These are phyloP conservation scores for Pseudocercospora musae DNA, from an alignment of 2,329 filamentous ascomycete genomes.

Conservation along the genomic window DNA sequence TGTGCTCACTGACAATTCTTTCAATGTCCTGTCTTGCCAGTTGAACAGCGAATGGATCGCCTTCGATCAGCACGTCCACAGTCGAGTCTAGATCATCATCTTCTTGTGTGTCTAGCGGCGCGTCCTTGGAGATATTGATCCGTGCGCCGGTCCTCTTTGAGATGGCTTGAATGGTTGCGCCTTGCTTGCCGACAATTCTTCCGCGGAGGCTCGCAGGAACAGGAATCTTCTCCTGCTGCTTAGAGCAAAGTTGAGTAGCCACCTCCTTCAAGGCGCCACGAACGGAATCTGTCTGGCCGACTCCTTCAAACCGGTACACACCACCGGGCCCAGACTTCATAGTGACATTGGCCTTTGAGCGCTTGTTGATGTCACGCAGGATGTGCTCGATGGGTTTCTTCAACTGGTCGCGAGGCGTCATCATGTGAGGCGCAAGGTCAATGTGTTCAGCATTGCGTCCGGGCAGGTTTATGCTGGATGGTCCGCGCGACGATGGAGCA, in stretches of 20 bases:
- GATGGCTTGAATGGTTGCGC: constrained; percentile 83
- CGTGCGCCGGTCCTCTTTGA: constrained; percentile 85
- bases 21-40: constrained; percentile 80
- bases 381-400: constrained; percentile 83
- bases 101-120: constrained; percentile 55
- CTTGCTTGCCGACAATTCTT: constrained; percentile 89
- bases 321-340: constrained; percentile 71
- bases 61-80: constrained; percentile 85
- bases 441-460: constrained; percentile 78
- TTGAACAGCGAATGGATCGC: constrained; percentile 82
- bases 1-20: constrained; percentile 81
- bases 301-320: constrained; percentile 76
- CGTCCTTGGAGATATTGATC: constrained; percentile 82
- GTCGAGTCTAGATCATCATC: constrained; percentile 74
- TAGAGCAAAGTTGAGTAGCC: constrained; percentile 80
- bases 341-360: constrained; percentile 80
- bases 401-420: constrained; percentile 72
- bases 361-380: constrained; percentile 87
- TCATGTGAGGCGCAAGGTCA: constrained; percentile 68
- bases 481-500: constrained; percentile 43
- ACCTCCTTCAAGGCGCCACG: constrained; percentile 87
- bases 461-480: constrained; percentile 65
- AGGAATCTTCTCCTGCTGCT: constrained; percentile 70
- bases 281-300: constrained; percentile 77
- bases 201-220: constrained; percentile 81